Conservation (phyloP, 2,329 filamentous ascomycete genomes). For the Alternaria triticimaculans region DNA sequence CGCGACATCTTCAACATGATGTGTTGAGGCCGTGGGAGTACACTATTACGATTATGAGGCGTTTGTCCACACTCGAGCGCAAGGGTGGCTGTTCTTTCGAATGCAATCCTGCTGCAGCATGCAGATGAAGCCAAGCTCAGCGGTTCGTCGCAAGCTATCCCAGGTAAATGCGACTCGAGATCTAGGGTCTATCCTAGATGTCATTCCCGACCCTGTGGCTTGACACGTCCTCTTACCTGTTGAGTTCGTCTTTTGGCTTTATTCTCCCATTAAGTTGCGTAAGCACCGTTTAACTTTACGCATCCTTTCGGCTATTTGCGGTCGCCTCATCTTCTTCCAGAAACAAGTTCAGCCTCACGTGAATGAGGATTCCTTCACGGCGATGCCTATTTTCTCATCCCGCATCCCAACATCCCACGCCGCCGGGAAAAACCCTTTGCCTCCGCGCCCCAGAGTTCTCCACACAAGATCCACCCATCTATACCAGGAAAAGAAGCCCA, state of each 20-base stretch:
- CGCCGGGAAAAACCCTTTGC: constrained; percentile 11
- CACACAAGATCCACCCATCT: constrained; percentile 28
- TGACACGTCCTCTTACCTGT: neutral
- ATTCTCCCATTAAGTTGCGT: neutral
- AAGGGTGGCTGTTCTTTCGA: constrained; percentile 8
- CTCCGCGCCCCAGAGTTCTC: constrained; percentile 16
- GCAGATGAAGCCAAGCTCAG: neutral
- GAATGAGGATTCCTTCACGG: neutral
- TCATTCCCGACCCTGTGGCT: neutral
- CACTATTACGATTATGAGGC: neutral
- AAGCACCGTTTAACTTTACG: neutral
- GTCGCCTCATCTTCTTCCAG: neutral
- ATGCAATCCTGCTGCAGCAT: constrained; percentile 3
- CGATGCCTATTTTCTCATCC: neutral
- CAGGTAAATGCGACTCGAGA: constrained; percentile 10
- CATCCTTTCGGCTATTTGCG: neutral
- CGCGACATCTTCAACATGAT: constrained; percentile 8
- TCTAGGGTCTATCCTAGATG: constrained; percentile 1
- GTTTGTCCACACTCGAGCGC: neutral
- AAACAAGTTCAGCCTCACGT: neutral
- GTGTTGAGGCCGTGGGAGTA: neutral
- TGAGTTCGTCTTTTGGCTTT: neutral
- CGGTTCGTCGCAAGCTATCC: constrained; percentile 8
- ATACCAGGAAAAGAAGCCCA: constrained; percentile 18
- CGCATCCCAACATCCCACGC: constrained; percentile 7